Base-by-base conservation (phyloP, 148 eudicot species). In the Bassia scoparia region DNA sequence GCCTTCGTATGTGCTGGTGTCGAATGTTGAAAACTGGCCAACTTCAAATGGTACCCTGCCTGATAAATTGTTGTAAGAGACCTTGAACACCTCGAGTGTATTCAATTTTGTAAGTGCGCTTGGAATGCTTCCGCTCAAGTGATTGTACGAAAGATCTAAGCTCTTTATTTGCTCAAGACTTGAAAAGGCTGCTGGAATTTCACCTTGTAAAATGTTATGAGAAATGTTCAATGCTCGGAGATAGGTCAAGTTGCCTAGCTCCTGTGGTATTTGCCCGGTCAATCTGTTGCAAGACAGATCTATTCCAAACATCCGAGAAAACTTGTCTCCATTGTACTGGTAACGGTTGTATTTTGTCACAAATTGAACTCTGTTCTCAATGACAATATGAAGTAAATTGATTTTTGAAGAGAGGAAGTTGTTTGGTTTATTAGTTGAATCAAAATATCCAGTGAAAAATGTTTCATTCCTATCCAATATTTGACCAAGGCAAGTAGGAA, bases 201-300 rank as follows among this genome's bases (percentile, higher is more conserved):
- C 30, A 43, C 80, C 80, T 17, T n/a, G 14, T 1, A 78, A 66
- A 27, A 44, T 24, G 65, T 72, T 72, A 43, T 77, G 80, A 49
- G 80, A 77, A 38, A 77, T 7, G 16, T 77, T 77, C n/a, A 77
- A 18, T 5, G 70, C 33, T 0, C 16, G 37, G 1, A 74, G 34
- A 5, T 26, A 5, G 14, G 35, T 62, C 9, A 64, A 20, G 8
- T 50, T 50, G 1, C 75, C 75, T 3, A 79, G 44, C 58, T 56
- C 74, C 0, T 30, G 58, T 16, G 78, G 78, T 53, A 79, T 63
- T 18, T 44, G 17, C 3, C 82, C 78, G 0, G 70, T 15, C 9
- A 74, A 21, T 24, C 17, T 43, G 64, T 79, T 79, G 26, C 69
- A 38, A 20, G 79, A 77, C 4, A 77, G 21, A 77, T 76, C 74